A percentile compares a stretch with the other conserved stretches of the same genome.
Evolutionary conservation across 495 filamentous ascomycete species (phyloP).

Genomic region (Trichocladium antarcticum): DNA sequence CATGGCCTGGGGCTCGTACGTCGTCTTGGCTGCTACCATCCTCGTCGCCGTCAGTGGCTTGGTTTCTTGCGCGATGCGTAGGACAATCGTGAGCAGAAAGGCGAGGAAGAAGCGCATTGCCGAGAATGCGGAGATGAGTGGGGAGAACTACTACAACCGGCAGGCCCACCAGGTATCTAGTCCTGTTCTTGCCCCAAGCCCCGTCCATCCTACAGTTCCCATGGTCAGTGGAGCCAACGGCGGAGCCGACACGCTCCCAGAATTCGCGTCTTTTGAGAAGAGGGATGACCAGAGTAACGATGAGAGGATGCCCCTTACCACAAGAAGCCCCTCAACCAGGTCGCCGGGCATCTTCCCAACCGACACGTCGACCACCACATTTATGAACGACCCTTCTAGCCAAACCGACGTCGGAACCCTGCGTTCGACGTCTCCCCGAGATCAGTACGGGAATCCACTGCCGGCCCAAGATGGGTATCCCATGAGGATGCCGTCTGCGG

Average conservation of each 20-base stretch:
- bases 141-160: slow-evolving; percentile 77
- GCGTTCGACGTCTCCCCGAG: slow-evolving; percentile 32
- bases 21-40: slow-evolving; percentile 85
- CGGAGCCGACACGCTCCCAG: slow-evolving; percentile 49
- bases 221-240: slow-evolving; percentile 42
- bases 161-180: slow-evolving; percentile 44
- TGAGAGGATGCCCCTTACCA: slow-evolving; percentile 74
- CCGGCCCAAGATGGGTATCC: slow-evolving; percentile 37
- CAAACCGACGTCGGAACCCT: slow-evolving; percentile 18
- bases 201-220: slow-evolving; percentile 44
- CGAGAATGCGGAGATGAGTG: slow-evolving; percentile 91
- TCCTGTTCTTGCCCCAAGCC: slow-evolving; percentile 27
- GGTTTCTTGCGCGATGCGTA: slow-evolving; percentile 92
- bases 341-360: slow-evolving; percentile 30
- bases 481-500: slow-evolving; percentile 50
- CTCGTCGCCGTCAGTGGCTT: slow-evolving; percentile 73
- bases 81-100: slow-evolving; percentile 84
- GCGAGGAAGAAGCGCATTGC: slow-evolving; percentile 83
- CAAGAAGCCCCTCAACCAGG: slow-evolving; percentile 44
- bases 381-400: slow-evolving; percentile 25
- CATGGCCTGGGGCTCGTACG: slow-evolving; percentile 85
- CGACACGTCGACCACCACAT: slow-evolving; percentile 25
- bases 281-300: slow-evolving; percentile 52
- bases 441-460: slow-evolving; percentile 60
- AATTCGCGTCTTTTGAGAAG: slow-evolving; percentile 73